Evolutionary conservation across 2,329 filamentous ascomycete species (phyloP).

Genomic region (Plenodomus tracheiphilus): DNA sequence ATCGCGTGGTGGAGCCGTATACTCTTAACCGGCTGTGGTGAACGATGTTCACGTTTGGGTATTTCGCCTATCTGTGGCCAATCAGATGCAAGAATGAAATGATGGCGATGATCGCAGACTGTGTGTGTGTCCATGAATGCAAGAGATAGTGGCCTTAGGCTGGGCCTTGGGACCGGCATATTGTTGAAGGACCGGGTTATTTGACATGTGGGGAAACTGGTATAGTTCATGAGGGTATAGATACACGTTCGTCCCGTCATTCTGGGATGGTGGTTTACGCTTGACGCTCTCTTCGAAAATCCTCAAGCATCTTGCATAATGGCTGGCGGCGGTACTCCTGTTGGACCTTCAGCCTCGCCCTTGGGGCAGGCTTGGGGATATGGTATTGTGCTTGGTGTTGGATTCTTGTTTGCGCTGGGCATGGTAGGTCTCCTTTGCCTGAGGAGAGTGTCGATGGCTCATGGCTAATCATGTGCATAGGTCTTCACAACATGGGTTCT

Average conservation of each 20-base stretch:
- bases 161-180: constrained; percentile 2
- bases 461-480: constrained; percentile 7
- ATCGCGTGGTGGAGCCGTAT: neutral
- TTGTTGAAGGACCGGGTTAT: neutral
- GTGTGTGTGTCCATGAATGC: constrained; percentile 4
- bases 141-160: constrained; percentile 15
- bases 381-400: constrained; percentile 38
- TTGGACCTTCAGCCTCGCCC: constrained; percentile 28
- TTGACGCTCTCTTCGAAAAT: constrained; percentile 2
- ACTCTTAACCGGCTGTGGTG: neutral
- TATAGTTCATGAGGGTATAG: constrained; percentile 13
- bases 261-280: constrained; percentile 1
- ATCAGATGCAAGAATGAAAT: constrained; percentile 9
- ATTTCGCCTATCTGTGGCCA: constrained; percentile 24
- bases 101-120: neutral
- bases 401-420: constrained; percentile 34
- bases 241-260: constrained; percentile 10
- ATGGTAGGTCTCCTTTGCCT: constrained; percentile 19
- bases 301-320: constrained; percentile 10
- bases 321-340: constrained; percentile 31
- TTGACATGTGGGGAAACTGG: constrained; percentile 3
- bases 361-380: constrained; percentile 37
- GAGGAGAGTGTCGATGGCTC: neutral
- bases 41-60: neutral
- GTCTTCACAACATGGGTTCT: constrained; percentile 35